Evolutionary conservation across 2,329 filamentous ascomycete species (phyloP), one percentile per base, ranked within the genome.

Genomic region (Pseudofabraea citricarpa): DNA sequence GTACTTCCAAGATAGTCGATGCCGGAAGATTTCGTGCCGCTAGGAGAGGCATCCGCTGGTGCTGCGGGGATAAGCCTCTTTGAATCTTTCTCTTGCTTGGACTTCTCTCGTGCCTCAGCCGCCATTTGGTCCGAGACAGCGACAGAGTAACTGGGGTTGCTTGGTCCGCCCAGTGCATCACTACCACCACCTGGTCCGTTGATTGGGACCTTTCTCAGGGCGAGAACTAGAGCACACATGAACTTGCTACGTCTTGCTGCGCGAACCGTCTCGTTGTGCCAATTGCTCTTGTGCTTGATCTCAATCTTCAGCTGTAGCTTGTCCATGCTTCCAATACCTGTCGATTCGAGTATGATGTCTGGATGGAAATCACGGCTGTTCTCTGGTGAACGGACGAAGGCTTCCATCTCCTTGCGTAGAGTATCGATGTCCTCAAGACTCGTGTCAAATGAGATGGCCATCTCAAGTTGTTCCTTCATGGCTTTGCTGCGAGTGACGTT

Each of bases 241-340:
- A 98, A 97, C 67, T 95, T 97, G 63, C 87, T 94, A 48, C 91
- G 83, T 41, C 90, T 82, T 6, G 85, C 77, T 15, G 84, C 83
- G 31, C 90, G 85, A 31, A 96, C 76, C 1, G 79, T 75, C 54
- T 95, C 91, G 65, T 96, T 90, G 54, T 88, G 81, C 87, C 87
- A 91, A 68, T 91, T 93, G 45, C 84, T 88, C 69, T 97, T 97
- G 74, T 97, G 90, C 59, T 85, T 82, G 60, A 96, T 90, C 56
- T 87, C 83, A 29, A 96, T 74, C 56, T 82, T 81, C 43, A 98
- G 78, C 55, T 86, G 77, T 40, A 97, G 73, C 69, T 95, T 95
- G 66, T 94, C 87, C 71, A 95, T 81, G 57, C 90, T 85, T 31
- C 84, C 85, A 24, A 97, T 81, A 43, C 87, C 81, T 20, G 79